A percentile compares a stretch with the other conserved stretches of the same genome.
phyloP scores from a whole-genome alignment of 768 basidiomycete species.

The Boletales sp. region DNA sequence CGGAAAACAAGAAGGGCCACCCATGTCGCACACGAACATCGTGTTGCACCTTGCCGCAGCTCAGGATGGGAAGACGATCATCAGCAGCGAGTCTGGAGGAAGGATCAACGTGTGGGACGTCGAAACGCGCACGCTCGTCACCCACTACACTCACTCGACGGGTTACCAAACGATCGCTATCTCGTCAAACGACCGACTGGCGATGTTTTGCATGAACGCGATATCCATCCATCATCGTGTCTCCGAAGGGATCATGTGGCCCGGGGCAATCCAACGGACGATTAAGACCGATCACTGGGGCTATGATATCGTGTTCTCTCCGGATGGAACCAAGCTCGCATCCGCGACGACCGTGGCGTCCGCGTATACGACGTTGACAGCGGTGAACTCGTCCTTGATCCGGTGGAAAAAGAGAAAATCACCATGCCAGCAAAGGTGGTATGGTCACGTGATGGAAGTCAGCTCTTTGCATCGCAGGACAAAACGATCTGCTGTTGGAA shows the following conservation, averaged over 20 bases:
- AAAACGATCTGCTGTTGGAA: constrained; percentile 9
- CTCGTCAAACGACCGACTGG: constrained; percentile 2
- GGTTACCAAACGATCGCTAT: not conserved
- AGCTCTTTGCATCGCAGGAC: not conserved
- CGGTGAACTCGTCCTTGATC: not conserved
- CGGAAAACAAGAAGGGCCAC: not conserved
- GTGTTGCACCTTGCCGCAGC: not conserved
- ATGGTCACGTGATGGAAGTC: constrained; percentile 14
- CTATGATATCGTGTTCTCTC: constrained; percentile 1
- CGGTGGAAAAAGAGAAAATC: not conserved
- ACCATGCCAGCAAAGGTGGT: not conserved
- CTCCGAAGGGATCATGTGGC: not conserved
- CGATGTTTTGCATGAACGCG: not conserved
- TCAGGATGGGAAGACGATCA: not conserved
- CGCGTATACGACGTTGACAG: not conserved
- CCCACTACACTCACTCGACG: not conserved
- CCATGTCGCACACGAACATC: not conserved
- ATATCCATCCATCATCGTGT: not conserved
- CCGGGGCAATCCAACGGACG: not conserved
- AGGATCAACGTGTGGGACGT: constrained; percentile 1
- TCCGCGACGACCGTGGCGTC: not conserved
- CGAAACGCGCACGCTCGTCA: not conserved
- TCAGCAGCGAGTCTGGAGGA: not conserved
- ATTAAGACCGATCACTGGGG: not conserved
- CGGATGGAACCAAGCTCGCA: not conserved